Evolutionary conservation across 2,329 filamentous ascomycete species (phyloP).

Genomic region (Penicillium sp.): DNA sequence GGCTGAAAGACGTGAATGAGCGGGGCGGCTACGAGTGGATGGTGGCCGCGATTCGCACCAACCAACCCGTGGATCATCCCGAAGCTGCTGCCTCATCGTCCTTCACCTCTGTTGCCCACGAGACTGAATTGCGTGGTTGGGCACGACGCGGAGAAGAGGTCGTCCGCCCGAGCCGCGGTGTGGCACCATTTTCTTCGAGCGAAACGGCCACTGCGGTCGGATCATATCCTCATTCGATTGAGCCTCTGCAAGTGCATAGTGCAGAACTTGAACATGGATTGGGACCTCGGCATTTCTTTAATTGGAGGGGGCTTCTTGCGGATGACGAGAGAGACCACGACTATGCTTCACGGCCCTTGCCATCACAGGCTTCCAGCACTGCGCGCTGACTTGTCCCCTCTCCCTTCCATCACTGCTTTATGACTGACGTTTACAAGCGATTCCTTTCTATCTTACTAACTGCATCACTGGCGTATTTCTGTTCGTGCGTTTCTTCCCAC

Average conservation of each 20-base stretch:
- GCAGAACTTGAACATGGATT: background rate
- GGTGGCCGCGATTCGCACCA: conserved; percentile 34
- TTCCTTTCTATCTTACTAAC: background rate
- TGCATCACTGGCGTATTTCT: conserved; percentile 6
- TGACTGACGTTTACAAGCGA: conserved; percentile 1
- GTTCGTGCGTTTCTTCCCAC: background rate
- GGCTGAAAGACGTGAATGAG: conserved; percentile 52
- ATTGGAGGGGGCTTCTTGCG: background rate
- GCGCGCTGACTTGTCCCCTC: conserved; percentile 18
- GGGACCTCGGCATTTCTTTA: background rate
- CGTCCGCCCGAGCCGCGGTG: background rate
- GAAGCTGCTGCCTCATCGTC: conserved; percentile 18
- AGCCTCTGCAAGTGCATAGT: no score
- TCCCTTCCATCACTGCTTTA: background rate
- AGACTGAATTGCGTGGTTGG: background rate
- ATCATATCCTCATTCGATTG: no score
- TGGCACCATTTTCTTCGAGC: no score
- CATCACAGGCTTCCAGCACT: conserved; percentile 21
- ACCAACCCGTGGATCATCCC: conserved; percentile 30
- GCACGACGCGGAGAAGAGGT: background rate
- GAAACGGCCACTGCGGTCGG: no score
- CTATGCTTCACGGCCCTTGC: conserved; percentile 18
- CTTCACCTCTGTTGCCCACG: conserved; percentile 12
- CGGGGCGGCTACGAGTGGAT: conserved; percentile 41
- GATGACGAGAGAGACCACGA: background rate